Evolutionary conservation across 768 basidiomycete species (phyloP), one percentile per base, ranked within the genome.

Genomic region (Mycena indigotica): DNA sequence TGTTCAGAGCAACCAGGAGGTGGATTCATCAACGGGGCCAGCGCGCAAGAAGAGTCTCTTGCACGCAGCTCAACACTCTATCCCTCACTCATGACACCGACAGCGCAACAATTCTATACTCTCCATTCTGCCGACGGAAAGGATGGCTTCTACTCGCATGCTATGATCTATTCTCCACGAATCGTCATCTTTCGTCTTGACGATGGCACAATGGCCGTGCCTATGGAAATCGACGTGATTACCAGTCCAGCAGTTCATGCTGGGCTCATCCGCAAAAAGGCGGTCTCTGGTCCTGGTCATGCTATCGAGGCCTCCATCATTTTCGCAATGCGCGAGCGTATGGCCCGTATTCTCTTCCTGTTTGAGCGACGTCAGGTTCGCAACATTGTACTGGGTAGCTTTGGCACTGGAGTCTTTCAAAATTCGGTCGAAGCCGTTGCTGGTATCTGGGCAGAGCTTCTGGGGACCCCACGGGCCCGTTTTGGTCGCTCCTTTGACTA

Each of bases 41-140:
- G 85, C 57, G 90, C 91, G 1, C 90, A 93, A 65, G 91, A 93
- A 69, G 90, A 93, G 69, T 86, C 85, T 32, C 81, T 93, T 64
- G 89, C 90, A 12, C 84, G 90, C 39, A 83, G 88, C 4, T 90
- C 89, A 12, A 87, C 86, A 4, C 72, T 93, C 5, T 89, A 86
- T 62, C 74, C 80, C 1, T 80, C 85, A 8, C 84, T 92, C 54
- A 77, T 78, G 65, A 82, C 85, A 10, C 67, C 70, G 16, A 75
- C 74, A 4, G 85, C 82, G 0, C 73, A 80, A 41, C 75, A 78
- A 38, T 92, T 89, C 72, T 89, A 93, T 68, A 71, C 69, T 2
- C 66, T 84, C 19, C 90, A 92, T 67, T 74, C 74, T 28, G 75
- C 64, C 56, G 75, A 79, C 61, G 66, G 68, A 10, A 75, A 76